Percentiles rank a stretch among this genome's conserved stretches.
These are phyloP conservation scores for Gracilaria domingensis DNA, from an alignment of 23 red algal species.

Conservation along the genomic window DNA sequence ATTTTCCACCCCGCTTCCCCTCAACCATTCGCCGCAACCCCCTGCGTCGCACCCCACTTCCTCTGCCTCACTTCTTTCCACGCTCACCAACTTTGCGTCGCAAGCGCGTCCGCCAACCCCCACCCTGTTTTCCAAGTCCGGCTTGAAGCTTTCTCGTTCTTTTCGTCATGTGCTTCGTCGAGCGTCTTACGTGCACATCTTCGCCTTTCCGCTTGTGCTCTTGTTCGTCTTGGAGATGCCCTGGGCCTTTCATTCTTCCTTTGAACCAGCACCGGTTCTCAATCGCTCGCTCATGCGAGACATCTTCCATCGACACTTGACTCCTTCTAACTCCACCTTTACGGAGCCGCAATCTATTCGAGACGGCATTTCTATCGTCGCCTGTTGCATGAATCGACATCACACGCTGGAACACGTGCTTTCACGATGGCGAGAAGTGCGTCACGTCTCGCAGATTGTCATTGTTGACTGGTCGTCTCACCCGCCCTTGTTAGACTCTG, in stretches of 20 bases:
- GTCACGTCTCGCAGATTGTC: conserved; percentile 61
- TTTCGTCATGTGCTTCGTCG: neutral
- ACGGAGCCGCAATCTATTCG: neutral
- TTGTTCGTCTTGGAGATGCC: neutral
- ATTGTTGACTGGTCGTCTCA: conserved; percentile 75
- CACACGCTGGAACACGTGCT: conserved; percentile 52
- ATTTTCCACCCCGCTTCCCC: neutral
- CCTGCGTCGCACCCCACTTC: neutral
- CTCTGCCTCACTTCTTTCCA: neutral
- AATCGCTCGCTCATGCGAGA: neutral
- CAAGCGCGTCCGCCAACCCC: neutral
- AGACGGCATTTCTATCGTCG: conserved; percentile 69
- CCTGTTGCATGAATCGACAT: conserved; percentile 79
- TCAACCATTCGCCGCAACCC: neutral
- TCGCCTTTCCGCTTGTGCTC: neutral
- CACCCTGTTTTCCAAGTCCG: neutral
- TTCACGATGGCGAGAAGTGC: conserved; percentile 39
- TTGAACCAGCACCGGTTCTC: neutral
- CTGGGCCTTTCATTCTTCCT: neutral
- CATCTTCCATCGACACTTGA: neutral
- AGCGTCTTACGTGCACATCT: neutral
- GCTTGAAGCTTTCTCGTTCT: neutral
- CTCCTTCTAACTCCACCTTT: conserved; percentile 10
- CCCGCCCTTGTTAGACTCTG: conserved; percentile 25
- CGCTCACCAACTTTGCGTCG: no score